Percentiles rank a stretch among this genome's conserved stretches.
These are phyloP conservation scores for Dryadomyces quercivorus DNA, from an alignment of 2,329 filamentous ascomycete species.

Conservation along the genomic window DNA sequence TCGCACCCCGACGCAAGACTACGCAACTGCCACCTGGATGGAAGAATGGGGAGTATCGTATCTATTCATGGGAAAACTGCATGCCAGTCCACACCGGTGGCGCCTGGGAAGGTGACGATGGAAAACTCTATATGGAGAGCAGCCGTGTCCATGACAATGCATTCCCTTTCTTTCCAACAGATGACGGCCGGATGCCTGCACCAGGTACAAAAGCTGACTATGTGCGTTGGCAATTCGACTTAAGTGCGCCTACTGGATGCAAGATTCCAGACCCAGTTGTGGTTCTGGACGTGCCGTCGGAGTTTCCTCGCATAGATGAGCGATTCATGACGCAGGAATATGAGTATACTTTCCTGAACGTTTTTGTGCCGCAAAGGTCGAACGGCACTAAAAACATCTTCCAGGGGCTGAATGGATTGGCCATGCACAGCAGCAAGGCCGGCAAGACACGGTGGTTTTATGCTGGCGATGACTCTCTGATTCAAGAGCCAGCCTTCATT, in stretches of 20 bases:
- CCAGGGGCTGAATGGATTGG: neutral
- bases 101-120: conserved; percentile 25
- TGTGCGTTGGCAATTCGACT: conserved; percentile 28
- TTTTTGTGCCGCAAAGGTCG: neutral
- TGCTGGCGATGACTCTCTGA: neutral
- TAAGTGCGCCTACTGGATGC: conserved; percentile 14
- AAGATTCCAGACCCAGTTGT: conserved; percentile 18
- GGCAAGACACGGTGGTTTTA: neutral
- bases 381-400: conserved; percentile 1
- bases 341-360: neutral
- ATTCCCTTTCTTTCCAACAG: conserved; percentile 24
- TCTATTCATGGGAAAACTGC: conserved; percentile 15
- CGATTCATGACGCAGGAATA: conserved; percentile 16
- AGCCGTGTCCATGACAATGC: conserved; percentile 26
- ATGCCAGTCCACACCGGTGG: conserved; percentile 30
- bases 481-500: conserved; percentile 1
- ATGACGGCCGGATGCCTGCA: conserved; percentile 16
- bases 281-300: conserved; percentile 13
- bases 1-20: conserved; percentile 9
- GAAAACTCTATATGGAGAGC: conserved; percentile 24
- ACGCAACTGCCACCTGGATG: conserved; percentile 12
- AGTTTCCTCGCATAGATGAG: conserved; percentile 30
- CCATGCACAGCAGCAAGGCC: neutral
- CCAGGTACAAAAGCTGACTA: conserved; percentile 26
- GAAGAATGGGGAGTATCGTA: conserved; percentile 13